Conservation (phyloP, 1,284 basidiomycete species). For the Rhizoctonia solani region DNA sequence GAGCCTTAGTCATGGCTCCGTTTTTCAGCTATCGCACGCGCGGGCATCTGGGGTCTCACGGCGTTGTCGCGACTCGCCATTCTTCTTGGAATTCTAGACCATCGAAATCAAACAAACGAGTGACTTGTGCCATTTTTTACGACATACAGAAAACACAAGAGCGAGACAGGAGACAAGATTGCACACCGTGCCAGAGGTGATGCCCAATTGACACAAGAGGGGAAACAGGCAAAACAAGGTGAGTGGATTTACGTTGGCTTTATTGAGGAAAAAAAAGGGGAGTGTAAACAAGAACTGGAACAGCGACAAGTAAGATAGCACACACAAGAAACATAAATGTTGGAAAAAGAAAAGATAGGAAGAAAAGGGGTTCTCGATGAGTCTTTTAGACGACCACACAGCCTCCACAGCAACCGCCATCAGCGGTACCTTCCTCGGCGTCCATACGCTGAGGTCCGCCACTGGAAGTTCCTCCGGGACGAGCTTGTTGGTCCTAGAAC, state of each 20-base stretch:
- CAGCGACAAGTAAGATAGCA: conserved; percentile 12
- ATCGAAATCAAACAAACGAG: too few relatives aligned
- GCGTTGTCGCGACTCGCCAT: too few relatives aligned
- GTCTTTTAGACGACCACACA: conserved; percentile 65
- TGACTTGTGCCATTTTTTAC: too few relatives aligned
- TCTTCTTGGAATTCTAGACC: too few relatives aligned
- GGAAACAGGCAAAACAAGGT: too few relatives aligned
- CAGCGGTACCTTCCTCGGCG: conserved; percentile 47
- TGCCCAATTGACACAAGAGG: too few relatives aligned
- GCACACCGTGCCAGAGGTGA: too few relatives aligned
- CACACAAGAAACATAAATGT: conserved; percentile 1
- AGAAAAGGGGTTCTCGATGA: neutral
- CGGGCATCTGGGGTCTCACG: too few relatives aligned
- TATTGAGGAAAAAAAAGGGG: neutral
- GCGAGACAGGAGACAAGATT: neutral
- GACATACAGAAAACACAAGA: neutral
- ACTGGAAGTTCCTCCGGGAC: conserved; percentile 4
- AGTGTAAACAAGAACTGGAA: conserved; percentile 8
- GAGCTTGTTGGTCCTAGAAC: conserved; percentile 14
- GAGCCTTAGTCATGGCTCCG: too few relatives aligned
- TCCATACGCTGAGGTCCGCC: conserved; percentile 40
- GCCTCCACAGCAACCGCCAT: conserved; percentile 69
- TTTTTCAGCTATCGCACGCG: too few relatives aligned
- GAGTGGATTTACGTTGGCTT: neutral
- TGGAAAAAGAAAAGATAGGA: neutral